phyloP scores from a whole-genome alignment of 768 basidiomycete genomes.

The Russula virescens region DNA sequence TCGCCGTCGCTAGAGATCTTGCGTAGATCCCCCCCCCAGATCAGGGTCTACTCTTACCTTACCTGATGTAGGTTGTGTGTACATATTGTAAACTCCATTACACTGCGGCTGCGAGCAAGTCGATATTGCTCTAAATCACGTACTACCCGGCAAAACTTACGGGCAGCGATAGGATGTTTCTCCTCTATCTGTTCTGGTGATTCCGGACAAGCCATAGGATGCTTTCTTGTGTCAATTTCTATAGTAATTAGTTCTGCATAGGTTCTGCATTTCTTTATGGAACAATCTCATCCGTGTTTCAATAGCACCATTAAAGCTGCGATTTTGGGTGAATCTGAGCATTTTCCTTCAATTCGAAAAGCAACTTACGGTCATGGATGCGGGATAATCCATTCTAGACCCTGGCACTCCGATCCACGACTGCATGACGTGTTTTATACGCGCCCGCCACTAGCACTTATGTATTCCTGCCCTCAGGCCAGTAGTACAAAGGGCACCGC shows the following conservation, averaged over 20 bases:
- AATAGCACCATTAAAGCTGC: no score
- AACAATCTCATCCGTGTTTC: neutral
- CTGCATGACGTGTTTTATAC: no score
- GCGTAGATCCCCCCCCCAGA: neutral
- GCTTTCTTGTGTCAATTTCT: slow-evolving; percentile 4
- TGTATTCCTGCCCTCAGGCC: no score
- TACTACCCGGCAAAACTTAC: neutral
- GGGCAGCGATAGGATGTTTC: neutral
- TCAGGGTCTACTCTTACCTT: neutral
- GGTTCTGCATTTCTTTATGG: slow-evolving; percentile 5
- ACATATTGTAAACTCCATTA: neutral
- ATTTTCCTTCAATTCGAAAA: neutral
- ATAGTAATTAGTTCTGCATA: slow-evolving; percentile 5
- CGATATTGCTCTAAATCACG: slow-evolving; percentile 12
- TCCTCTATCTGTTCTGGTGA: neutral
- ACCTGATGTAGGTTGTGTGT: neutral
- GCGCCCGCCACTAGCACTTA: no score
- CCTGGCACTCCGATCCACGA: no score
- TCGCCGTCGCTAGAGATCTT: slow-evolving; percentile 41
- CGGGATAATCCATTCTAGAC: no score
- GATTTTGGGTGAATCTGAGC: neutral
- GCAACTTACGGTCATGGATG: neutral
- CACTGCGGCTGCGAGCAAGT: slow-evolving; percentile 9
- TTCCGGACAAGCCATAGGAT: neutral
- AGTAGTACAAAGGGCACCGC: no score